These are phyloP conservation scores for Solanum raphanifolium DNA, from an alignment of 257 asterid species.

Conservation along the genomic window DNA sequence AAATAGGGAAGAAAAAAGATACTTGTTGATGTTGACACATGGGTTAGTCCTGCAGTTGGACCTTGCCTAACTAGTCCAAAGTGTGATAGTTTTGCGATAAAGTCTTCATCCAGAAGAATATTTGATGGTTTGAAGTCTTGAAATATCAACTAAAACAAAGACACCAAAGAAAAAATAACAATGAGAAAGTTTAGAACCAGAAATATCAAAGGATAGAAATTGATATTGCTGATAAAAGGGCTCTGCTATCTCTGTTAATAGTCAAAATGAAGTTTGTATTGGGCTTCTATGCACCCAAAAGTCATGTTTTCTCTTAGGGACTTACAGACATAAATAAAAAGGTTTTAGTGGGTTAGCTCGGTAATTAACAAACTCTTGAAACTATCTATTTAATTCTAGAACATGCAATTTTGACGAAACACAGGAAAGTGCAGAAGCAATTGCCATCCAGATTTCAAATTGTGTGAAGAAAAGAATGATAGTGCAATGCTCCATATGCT, in stretches of 20 bases:
- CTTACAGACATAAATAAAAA: not conserved
- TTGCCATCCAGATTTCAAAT: not conserved
- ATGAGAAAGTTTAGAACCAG: not conserved
- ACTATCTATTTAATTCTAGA: not conserved
- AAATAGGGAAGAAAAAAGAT: not conserved
- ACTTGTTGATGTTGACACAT: slow-evolving; percentile 78
- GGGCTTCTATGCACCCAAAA: not conserved
- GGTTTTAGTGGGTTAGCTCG: not conserved
- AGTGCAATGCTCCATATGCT: not conserved
- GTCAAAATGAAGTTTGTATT: not conserved
- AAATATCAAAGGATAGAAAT: not conserved
- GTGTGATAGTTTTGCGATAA: slow-evolving; percentile 77
- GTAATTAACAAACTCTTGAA: not conserved
- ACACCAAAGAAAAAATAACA: not conserved
- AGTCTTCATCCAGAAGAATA: slow-evolving; percentile 71
- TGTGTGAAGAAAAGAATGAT: not conserved
- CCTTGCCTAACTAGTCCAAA: slow-evolving; percentile 89
- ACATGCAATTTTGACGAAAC: not conserved
- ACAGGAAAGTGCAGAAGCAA: not conserved
- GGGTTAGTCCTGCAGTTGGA: slow-evolving; percentile 67
- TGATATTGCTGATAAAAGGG: not conserved
- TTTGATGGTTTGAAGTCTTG: slow-evolving; percentile 89
- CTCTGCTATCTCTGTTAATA: not conserved
- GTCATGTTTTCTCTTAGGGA: not conserved
- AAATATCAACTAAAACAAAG: slow-evolving; percentile 56